Evolutionary conservation across 2,329 filamentous ascomycete species (phyloP), one percentile per base, ranked within the genome.

Genomic region (Albifimbria verrucaria): DNA sequence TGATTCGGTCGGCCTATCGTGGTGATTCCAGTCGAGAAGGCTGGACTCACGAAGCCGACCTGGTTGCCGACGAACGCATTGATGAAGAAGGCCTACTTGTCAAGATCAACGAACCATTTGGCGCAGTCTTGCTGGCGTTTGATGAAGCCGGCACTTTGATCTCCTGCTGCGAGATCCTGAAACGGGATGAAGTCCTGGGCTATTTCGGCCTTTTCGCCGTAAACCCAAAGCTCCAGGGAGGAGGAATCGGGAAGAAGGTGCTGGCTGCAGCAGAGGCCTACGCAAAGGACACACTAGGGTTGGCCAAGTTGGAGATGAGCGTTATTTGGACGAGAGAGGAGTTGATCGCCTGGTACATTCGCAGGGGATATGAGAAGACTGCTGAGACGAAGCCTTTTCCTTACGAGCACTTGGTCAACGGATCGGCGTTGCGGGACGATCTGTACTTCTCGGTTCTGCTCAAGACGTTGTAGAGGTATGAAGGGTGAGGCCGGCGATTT

Each of bases 131-230:
- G 3, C 48, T 76, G 15, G 73, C 70, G 22, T 60, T 65, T 23
- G 66, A 72, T 49, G 24, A 57, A 7, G 49, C 51, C 3, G 56
- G 57, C 41, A 39, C 49, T 0, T 64, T 76, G 3, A 63, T 74
- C 2, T 70, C 69, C n/a, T 79, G 76, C 67, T 78, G 74, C 60
- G 76, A 78, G 52, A 53, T 79, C 3, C 54, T 67, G 23, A 62
- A 60, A 26, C 64, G 60, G 18, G 54, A 56, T 23, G 55, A 56
- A 24, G 62, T 55, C 28, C 54, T 66, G 32, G 70, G 68, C 18
- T 75, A 77, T 62, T 77, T 80, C 49, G 76, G 75, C 49, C 68
- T 79, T 32, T 77, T 80, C 20, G 77, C 77, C 41, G 77, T 80
- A 0, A 70, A 75, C 36, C 73, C 74, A 2, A 51, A 52, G 4